Conservation (phyloP, 345 rosid species). For the Eutrema yunnanense region DNA sequence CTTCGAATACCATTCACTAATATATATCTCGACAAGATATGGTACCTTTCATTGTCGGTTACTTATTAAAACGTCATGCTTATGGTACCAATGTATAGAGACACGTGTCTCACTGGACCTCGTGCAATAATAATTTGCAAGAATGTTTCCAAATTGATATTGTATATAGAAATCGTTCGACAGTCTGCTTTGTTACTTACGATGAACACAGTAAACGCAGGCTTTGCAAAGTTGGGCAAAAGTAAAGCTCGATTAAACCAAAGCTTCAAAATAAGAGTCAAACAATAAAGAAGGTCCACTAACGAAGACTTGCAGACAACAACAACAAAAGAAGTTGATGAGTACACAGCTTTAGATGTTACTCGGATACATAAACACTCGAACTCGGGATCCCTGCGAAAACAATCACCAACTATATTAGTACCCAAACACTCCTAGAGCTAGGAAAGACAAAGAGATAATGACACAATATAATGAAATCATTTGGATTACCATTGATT, state of each 20-base stretch:
- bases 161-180: background rate
- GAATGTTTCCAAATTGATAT: background rate
- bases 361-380: slow-evolving; percentile 90
- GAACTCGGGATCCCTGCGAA: slow-evolving; percentile 63
- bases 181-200: background rate
- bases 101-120: background rate
- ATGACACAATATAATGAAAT: background rate
- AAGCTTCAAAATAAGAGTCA: background rate
- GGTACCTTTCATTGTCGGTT: background rate
- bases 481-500: slow-evolving; percentile 55
- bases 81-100: background rate
- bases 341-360: slow-evolving; percentile 47
- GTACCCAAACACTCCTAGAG: background rate
- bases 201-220: background rate
- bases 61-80: background rate
- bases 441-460: background rate
- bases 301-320: background rate
- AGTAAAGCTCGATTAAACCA: background rate
- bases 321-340: background rate
- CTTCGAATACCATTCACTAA: background rate
- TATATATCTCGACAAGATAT: background rate
- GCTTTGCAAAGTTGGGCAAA: too few species aligned
- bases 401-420: background rate
- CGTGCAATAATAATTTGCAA: background rate
- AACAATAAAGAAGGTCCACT: background rate